These are phyloP conservation scores for Pythium biforme DNA, from an alignment of 352 stramenopile genomes.

Conservation along the genomic window DNA sequence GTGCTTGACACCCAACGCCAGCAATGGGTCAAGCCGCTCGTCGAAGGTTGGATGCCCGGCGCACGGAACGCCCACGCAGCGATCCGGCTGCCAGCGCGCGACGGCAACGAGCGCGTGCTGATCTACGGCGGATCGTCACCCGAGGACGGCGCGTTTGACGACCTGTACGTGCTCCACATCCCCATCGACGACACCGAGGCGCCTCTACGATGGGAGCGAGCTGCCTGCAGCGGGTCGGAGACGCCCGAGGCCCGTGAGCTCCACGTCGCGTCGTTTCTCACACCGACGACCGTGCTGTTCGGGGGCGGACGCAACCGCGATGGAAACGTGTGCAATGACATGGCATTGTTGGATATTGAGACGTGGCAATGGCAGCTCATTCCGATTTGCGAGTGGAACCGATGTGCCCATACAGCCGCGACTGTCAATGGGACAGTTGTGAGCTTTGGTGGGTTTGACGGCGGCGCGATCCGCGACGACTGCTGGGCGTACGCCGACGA, in stretches of 20 bases:
- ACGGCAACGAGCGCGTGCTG: conserved; percentile 34
- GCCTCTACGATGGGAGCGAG: conserved; percentile 35
- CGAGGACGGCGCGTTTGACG: conserved; percentile 43
- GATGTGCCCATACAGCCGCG: conserved; percentile 43
- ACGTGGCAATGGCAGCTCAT: conserved; percentile 53
- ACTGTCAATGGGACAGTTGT: conserved; percentile 31
- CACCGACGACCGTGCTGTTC: conserved; percentile 34
- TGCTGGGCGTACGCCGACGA: conserved; percentile 49
- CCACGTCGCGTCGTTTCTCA: conserved; percentile 34
- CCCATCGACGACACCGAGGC: conserved; percentile 17
- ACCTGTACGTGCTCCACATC: conserved; percentile 56
- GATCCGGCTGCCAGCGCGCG: conserved; percentile 28
- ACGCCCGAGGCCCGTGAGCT: conserved; percentile 48
- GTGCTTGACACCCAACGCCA: conserved; percentile 46
- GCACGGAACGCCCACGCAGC: conserved; percentile 61
- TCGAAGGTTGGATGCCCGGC: conserved; percentile 38
- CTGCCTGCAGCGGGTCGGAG: conserved; percentile 13
- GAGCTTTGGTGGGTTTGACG: conserved; percentile 60
- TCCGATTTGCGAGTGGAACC: conserved; percentile 53
- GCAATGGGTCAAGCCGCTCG: conserved; percentile 32
- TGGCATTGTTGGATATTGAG: conserved; percentile 40
- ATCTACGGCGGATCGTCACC: conserved; percentile 66
- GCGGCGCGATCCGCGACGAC: conserved; percentile 40
- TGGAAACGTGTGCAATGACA: conserved; percentile 56
- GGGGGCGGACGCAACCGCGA: conserved; percentile 48